phyloP scores from a whole-genome alignment of 208 protist species.

The Zelonia costaricensis region DNA sequence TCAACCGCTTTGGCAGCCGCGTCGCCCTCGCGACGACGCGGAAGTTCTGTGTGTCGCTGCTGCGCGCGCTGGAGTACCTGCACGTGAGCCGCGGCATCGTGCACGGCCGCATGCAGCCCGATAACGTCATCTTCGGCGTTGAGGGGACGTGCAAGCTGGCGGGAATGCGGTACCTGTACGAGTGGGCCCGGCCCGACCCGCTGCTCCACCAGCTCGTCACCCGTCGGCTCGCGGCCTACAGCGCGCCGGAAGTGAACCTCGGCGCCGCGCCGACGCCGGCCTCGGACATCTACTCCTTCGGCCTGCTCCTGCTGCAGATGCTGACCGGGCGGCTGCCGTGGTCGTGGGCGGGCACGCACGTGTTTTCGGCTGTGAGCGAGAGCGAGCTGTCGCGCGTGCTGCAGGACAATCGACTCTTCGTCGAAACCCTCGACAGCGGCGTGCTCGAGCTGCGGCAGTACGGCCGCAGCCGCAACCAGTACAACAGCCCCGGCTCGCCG shows the following conservation, averaged over 20 bases:
- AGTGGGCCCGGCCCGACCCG: slow-evolving; percentile 19
- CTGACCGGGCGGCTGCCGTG: slow-evolving; percentile 38
- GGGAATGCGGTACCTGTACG: slow-evolving; percentile 35
- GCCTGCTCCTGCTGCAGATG: slow-evolving; percentile 47
- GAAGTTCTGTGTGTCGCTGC: slow-evolving; percentile 37
- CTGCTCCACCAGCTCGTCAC: slow-evolving; percentile 2
- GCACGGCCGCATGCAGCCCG: slow-evolving; percentile 40
- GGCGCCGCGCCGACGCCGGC: slow-evolving; percentile 24
- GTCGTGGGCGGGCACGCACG: slow-evolving; percentile 25
- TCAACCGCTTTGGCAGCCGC: slow-evolving; percentile 35
- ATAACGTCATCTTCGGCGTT: slow-evolving; percentile 38
- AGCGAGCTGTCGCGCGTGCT: slow-evolving; percentile 12
- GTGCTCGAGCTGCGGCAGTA: slow-evolving; percentile 26
- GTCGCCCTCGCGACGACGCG: slow-evolving; percentile 29
- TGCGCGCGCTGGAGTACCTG: slow-evolving; percentile 50
- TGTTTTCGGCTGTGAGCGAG: background rate
- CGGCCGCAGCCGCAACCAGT: slow-evolving; percentile 15
- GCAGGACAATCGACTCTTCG: slow-evolving; percentile 18
- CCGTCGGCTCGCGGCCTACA: slow-evolving; percentile 22
- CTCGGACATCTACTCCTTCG: slow-evolving; percentile 51
- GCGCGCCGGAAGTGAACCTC: slow-evolving; percentile 39
- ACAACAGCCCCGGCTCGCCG: slow-evolving; percentile 6
- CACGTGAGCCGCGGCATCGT: slow-evolving; percentile 34
- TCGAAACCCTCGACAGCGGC: slow-evolving; percentile 4
- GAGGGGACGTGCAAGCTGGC: slow-evolving; percentile 49